Evolutionary conservation across 768 basidiomycete species (phyloP), one percentile per base, ranked within the genome.

Genomic region (Harrya chromipes): DNA sequence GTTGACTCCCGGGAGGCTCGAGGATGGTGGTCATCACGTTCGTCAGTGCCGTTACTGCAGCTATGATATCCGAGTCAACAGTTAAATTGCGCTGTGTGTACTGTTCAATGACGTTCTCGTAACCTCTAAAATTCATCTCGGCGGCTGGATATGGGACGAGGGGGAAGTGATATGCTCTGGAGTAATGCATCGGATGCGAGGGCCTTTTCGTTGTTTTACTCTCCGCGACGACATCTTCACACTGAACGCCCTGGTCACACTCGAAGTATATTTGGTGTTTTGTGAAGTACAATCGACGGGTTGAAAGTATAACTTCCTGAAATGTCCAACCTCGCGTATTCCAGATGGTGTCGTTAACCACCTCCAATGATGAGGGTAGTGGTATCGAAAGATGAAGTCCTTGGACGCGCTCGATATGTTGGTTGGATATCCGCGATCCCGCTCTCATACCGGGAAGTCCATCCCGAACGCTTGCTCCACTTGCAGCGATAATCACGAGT

Each of bases 261-360:
- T 56, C 49, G 38, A 59, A 63, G 29, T 62, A 61, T 3, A 63
- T 11, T 17, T 63, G 57, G 14, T 64, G 33, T 14, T 52, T 34
- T 10, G 62, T 62, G 42, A 61, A 56, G 37, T 44, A 59, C 16
- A 62, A 21, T 1, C 63, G 57, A 2, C 62, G 63, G 14, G 50
- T 54, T 11, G 62, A 63, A 14, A 64, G 54, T 3, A 56, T 3
- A 0, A 26, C 27, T 16, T 63, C 62, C 31, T 64, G 62, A 26
- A 52, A 62, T 4, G 63, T 63, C 62, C 62, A 63, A 4, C 57
- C 62, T 13, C 62, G 52, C 16, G 47, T 56, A 11, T 48, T 17
- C 62, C 63, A 64, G 7, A 19, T 24, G 3, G 60, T 52, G 2
- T 49, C 52, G 7, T 16, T 14, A 3, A 49, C 21, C 6, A 34